Evolutionary conservation across 148 eudicot species (phyloP), one percentile per base, ranked within the genome.

Genomic region (Silene latifolia): DNA sequence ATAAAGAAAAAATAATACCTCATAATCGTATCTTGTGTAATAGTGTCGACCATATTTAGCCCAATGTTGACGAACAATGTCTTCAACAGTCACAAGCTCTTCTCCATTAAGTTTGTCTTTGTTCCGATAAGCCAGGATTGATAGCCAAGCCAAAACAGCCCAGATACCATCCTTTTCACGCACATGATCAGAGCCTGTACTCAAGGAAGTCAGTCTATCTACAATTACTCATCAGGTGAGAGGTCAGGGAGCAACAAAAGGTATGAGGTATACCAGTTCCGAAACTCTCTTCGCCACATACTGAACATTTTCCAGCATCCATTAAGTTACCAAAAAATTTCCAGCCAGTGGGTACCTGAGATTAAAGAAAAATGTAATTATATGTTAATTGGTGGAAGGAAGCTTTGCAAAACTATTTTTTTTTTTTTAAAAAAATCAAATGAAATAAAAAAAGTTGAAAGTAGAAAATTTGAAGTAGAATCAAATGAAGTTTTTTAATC

Each of bases 201-300:
- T 46, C 54, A 69, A 23, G 67, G 51, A 39, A 56, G 8, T 63
- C 56, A 72, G 63, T 21, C 25, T 39, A 67, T 39, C 32, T 12
- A 67, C 15, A 65, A 71, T 18, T 13, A 71, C 8, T 15, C 58
- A 71, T 13, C 35, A 15, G 17, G 74, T 69, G 46, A 59, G 48
- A 57, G 23, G 23, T 3, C 11, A 70, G 61, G 35, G 54, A 68
- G 46, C 20, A 18, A 62, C 24, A 67, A 23, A 71, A 75, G 61
- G 29, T 66, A 21, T 42, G 32, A 69, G 24, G 25, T 77, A 25
- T 84, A 92, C 98, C 98, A 76, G 98, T 94, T 84, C 98, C 98
- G 79, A 94, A 94, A 82, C 98, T 94, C 84, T 94, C 97, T 90
- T 94, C 98, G 66, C 97, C 98, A 80, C 98, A 94, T 57, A 92